These are phyloP conservation scores for Amauroascus niger DNA, from an alignment of 2,329 filamentous ascomycete genomes.

Conservation along the genomic window DNA sequence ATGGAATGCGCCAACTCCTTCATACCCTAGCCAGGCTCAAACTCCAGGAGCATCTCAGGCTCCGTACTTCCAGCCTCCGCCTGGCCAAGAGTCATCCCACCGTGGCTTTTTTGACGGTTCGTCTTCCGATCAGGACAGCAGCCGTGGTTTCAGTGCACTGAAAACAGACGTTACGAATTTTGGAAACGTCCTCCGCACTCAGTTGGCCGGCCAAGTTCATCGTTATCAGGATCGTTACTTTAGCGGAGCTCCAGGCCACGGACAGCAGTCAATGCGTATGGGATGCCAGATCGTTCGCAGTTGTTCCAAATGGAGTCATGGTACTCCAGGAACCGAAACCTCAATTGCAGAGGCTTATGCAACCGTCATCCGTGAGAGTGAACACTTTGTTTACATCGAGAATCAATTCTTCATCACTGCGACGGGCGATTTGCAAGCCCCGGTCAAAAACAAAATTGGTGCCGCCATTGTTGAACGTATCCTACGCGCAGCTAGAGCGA, in stretches of 20 bases:
- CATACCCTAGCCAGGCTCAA: not conserved
- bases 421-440: slow-evolving; percentile 70
- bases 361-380: slow-evolving; percentile 65
- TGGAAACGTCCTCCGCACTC: slow-evolving; percentile 31
- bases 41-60: slow-evolving; percentile 24
- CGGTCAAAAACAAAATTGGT: slow-evolving; percentile 75
- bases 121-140: slow-evolving; percentile 28
- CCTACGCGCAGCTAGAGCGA: slow-evolving; percentile 68
- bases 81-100: slow-evolving; percentile 25
- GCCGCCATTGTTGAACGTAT: slow-evolving; percentile 83
- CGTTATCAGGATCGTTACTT: slow-evolving; percentile 35
- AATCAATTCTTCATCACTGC: slow-evolving; percentile 98
- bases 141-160: slow-evolving; percentile 30
- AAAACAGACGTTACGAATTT: slow-evolving; percentile 32
- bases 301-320: slow-evolving; percentile 58
- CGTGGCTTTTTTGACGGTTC: slow-evolving; percentile 29
- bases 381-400: slow-evolving; percentile 95
- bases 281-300: slow-evolving; percentile 77
- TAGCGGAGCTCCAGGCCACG: slow-evolving; percentile 14
- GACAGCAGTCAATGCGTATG: slow-evolving; percentile 27
- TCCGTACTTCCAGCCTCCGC: slow-evolving; percentile 38
- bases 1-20: slow-evolving; percentile 5
- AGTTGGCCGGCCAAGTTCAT: slow-evolving; percentile 36
- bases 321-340: slow-evolving; percentile 50
- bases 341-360: slow-evolving; percentile 80